These are phyloP conservation scores for Hevea brasiliensis DNA, from an alignment of 345 rosid species.

Conservation along the genomic window DNA sequence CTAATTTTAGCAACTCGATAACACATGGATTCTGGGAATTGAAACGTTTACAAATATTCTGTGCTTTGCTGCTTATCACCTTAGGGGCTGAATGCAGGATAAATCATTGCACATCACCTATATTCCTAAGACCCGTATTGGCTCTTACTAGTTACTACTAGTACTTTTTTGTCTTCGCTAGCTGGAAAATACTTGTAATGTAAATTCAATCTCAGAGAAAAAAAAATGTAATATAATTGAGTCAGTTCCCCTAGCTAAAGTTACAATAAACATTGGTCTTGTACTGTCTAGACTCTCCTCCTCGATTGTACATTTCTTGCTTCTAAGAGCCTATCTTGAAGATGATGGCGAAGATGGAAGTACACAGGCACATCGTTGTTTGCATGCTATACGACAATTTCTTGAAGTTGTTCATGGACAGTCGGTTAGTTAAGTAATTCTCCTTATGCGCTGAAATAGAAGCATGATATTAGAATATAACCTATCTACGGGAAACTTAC, in stretches of 20 bases:
- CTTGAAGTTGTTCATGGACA: neutral
- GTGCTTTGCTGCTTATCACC: neutral
- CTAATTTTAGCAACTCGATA: neutral
- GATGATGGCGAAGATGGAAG: too few species aligned
- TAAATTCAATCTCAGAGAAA: too few species aligned
- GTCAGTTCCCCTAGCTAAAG: too few species aligned
- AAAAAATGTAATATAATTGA: too few species aligned
- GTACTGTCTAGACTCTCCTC: neutral
- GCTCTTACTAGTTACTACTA: neutral
- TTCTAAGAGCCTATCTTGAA: too few species aligned
- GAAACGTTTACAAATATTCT: neutral
- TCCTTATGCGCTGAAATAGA: neutral
- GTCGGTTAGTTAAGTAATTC: too few species aligned
- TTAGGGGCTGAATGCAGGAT: neutral
- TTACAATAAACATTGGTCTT: too few species aligned
- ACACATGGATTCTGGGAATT: neutral
- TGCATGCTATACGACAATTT: too few species aligned
- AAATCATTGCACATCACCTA: neutral
- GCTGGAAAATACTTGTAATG: neutral
- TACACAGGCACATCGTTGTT: too few species aligned
- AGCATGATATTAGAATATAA: neutral
- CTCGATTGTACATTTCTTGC: too few species aligned
- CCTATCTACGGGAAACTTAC: constrained; percentile 21
- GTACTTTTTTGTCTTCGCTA: neutral
- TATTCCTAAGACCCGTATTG: neutral